Evolutionary conservation across 805 yeast species (phyloP).

Genomic region (Wickerhamia fluorescens): DNA sequence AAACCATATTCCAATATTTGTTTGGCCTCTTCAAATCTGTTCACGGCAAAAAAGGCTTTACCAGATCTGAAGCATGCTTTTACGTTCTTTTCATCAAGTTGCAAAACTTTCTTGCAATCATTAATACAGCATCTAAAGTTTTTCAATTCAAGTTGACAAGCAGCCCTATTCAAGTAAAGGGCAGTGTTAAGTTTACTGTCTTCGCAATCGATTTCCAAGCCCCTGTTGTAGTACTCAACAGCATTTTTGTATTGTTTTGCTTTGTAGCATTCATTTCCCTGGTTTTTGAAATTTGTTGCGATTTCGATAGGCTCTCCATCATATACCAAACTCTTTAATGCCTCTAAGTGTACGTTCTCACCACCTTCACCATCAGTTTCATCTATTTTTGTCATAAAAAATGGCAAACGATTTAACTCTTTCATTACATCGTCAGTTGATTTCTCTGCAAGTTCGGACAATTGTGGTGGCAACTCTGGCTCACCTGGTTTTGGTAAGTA

Average conservation of each 20-base stretch:
- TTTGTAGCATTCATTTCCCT: slow-evolving; percentile 85
- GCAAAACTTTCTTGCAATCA: slow-evolving; percentile 71
- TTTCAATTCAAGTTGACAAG: slow-evolving; percentile 78
- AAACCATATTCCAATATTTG: slow-evolving; percentile 62
- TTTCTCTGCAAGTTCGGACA: slow-evolving; percentile 55
- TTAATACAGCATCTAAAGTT: slow-evolving; percentile 83
- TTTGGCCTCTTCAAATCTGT: slow-evolving; percentile 63
- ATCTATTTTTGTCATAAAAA: slow-evolving; percentile 87
- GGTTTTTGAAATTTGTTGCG: slow-evolving; percentile 82
- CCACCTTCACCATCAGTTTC: slow-evolving; percentile 73
- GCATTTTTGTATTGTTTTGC: slow-evolving; percentile 70
- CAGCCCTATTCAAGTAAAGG: slow-evolving; percentile 77
- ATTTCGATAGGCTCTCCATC: slow-evolving; percentile 95
- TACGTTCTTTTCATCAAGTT: slow-evolving; percentile 57
- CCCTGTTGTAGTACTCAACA: slow-evolving; percentile 70
- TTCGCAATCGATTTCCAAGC: slow-evolving; percentile 62
- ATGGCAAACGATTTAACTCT: slow-evolving; percentile 80
- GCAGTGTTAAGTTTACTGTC: slow-evolving; percentile 51
- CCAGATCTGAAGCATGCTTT: slow-evolving; percentile 87
- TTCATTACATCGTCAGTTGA: slow-evolving; percentile 67
- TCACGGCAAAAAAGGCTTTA: slow-evolving; percentile 67
- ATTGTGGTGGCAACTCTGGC: slow-evolving; percentile 77
- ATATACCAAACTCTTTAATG: slow-evolving; percentile 82
- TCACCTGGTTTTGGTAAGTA: slow-evolving; percentile 47
- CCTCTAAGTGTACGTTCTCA: slow-evolving; percentile 71